Conservation (phyloP, 495 filamentous ascomycete genomes). For the Aspergillus biplanus region DNA sequence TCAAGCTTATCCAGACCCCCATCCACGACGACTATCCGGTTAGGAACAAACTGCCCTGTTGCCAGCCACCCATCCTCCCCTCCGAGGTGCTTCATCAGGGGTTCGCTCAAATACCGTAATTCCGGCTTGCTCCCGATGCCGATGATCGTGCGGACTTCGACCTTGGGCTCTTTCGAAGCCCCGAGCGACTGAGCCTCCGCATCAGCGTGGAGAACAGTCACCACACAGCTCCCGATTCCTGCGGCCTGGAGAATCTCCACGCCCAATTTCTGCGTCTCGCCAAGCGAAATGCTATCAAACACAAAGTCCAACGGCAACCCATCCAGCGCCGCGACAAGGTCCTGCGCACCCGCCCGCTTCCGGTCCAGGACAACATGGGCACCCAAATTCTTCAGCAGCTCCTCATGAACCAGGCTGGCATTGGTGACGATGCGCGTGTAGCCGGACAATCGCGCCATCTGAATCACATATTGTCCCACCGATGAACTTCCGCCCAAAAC, state of each 20-base stretch:
- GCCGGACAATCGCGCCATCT: slow-evolving; percentile 45
- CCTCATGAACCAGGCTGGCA: slow-evolving; percentile 46
- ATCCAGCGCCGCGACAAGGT: slow-evolving; percentile 18
- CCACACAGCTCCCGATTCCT: slow-evolving; percentile 2
- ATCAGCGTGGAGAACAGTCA: slow-evolving; percentile 20
- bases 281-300: slow-evolving; percentile 24
- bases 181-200: slow-evolving; percentile 19
- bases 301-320: slow-evolving; percentile 21
- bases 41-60: slow-evolving; percentile 22
- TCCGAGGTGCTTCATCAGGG: slow-evolving; percentile 22
- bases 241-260: slow-evolving; percentile 22
- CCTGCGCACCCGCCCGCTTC: slow-evolving; percentile 6
- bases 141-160: slow-evolving; percentile 23
- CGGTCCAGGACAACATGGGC: slow-evolving; percentile 36
- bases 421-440: slow-evolving; percentile 49
- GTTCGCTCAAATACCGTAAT: slow-evolving; percentile 28
- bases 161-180: slow-evolving; percentile 17
- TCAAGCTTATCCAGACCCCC: slow-evolving; percentile 27
- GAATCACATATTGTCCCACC: slow-evolving; percentile 47
- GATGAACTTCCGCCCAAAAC: slow-evolving; percentile 52
- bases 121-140: slow-evolving; percentile 22
- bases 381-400: slow-evolving; percentile 46
- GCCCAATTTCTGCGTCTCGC: slow-evolving; percentile 22
- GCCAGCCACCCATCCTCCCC: slow-evolving; percentile 28
- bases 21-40: slow-evolving; percentile 22